Percentiles rank a stretch among this genome's conserved stretches.
Evolutionary conservation across 495 filamentous ascomycete genomes (phyloP).

Genomic region (Penicillium malachiteum): DNA sequence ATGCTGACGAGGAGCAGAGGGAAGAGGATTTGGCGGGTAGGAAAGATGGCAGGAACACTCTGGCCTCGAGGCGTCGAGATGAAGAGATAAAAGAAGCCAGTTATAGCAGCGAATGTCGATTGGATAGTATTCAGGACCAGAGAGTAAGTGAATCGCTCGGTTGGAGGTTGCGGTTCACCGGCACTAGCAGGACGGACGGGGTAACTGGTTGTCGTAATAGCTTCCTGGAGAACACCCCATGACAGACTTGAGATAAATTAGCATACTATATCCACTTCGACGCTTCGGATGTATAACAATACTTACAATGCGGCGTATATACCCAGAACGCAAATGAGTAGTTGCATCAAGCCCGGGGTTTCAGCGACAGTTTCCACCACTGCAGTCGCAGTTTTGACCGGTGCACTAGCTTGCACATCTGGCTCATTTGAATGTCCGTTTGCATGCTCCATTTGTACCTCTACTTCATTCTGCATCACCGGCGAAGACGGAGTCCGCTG

Average conservation of each 20-base stretch:
- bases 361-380: conserved; percentile 25
- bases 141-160: conserved; percentile 80
- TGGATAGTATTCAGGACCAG: conserved; percentile 96
- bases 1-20: conserved; percentile 85
- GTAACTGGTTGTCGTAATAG: conserved; percentile 94
- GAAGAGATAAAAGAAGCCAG: conserved; percentile 78
- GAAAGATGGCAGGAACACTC: conserved; percentile 67
- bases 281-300: no score
- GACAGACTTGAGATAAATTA: conserved; percentile 63
- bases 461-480: conserved; percentile 46
- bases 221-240: conserved; percentile 96
- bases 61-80: conserved; percentile 58
- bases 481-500: conserved; percentile 66
- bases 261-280: neutral
- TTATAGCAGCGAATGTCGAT: conserved; percentile 80
- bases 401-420: neutral
- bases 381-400: conserved; percentile 20
- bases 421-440: conserved; percentile 27
- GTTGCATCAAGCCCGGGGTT: conserved; percentile 61
- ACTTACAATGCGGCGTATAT: conserved; percentile 96
- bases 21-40: conserved; percentile 64
- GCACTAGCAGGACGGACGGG: conserved; percentile 37
- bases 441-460: conserved; percentile 25
- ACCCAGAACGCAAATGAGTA: conserved; percentile 83
- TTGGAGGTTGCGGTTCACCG: conserved; percentile 51